Base-by-base conservation (phyloP, 345 rosid genomes). In the Hibiscus tridactylites region DNA sequence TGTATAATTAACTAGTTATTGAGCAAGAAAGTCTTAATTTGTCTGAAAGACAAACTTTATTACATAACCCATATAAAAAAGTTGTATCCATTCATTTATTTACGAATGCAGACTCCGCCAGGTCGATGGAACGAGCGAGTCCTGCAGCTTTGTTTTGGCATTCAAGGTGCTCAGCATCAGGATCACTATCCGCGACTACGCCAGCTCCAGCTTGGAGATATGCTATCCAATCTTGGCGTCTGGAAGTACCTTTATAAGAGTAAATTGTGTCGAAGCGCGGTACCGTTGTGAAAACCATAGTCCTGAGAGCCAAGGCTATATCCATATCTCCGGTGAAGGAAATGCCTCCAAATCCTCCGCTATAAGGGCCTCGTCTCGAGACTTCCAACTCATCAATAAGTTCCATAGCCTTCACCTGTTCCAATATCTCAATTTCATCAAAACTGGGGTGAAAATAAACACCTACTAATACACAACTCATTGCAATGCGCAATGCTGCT, bases 131-230 rank as follows among this genome's bases (percentile, higher is more conserved):
- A 16, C 93, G 89, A 26, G 98, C 91, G 29, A 91, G 92, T 9
- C 83, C 97, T 1, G 97, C 97, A 0, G 93, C 97, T 82, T 91
- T 90, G 83, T 83, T 88, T 67, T 91, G 91, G 71, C 96, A 91
- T 73, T 94, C 98, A 0, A 16, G 79, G 80, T 88, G 85, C 79
- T 94, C 98, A 0, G 90, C 93, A 0, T 87, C 89, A 0, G 98
- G 98, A 46, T 77, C 77, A 33, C 98, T 91, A 65, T 94, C 97
- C 1, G 95, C 96, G 0, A 94, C 96, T 2, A 94, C 79, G 15
- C 98, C 97, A 0, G 96, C 98, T 0, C 98, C 97, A 11, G 97
- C 93, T 77, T 90, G 97, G 9, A 94, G 87, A 71, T 94, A 80
- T 49, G 91, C 98, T 13, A 91, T 76, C 97, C 98, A 91, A 65